A percentile compares a stretch with the other conserved stretches of the same genome.
These are phyloP conservation scores for Plasmodium chabaudi DNA, from an alignment of 169 alveolate genomes.

Conservation along the genomic window DNA sequence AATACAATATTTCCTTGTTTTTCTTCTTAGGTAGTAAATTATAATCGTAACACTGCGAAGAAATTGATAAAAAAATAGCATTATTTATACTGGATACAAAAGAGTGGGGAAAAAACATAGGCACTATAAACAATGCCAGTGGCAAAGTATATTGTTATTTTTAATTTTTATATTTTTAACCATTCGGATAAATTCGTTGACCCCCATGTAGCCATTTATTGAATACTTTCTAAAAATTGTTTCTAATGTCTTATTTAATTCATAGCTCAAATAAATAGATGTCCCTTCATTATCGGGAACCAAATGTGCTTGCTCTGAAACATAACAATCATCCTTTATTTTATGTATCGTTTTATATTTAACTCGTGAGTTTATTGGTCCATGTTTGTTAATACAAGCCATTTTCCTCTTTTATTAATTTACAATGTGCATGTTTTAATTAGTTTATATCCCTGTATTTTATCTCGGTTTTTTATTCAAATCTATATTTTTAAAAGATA, in stretches of 20 bases:
- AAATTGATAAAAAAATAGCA: not conserved
- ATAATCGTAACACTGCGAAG: slow-evolving; percentile 56
- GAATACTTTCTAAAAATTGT: slow-evolving; percentile 45
- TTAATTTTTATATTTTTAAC: not conserved
- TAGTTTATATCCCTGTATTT: not conserved
- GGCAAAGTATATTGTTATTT: no score
- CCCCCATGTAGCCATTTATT: slow-evolving; percentile 58
- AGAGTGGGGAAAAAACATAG: not conserved
- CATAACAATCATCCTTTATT: slow-evolving; percentile 35
- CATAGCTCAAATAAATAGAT: slow-evolving; percentile 62
- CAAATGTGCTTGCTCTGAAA: slow-evolving; percentile 66
- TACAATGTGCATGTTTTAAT: not conserved
- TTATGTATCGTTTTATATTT: slow-evolving; percentile 52
- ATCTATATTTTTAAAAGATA: no score
- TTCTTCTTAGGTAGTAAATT: slow-evolving; percentile 52
- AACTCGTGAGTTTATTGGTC: slow-evolving; percentile 35
- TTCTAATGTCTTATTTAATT: slow-evolving; percentile 56
- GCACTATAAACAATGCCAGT: no score
- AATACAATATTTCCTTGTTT: slow-evolving; percentile 33
- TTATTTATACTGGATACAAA: not conserved
- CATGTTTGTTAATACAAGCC: slow-evolving; percentile 62
- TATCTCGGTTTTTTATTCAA: not conserved
- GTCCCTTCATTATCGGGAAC: slow-evolving; percentile 64
- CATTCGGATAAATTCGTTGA: slow-evolving; percentile 57
- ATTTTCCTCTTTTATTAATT: slow-evolving; percentile 19